A percentile compares a stretch with the other conserved stretches of the same genome.
These are phyloP conservation scores for Xylaria sp. DNA, from an alignment of 2,329 filamentous ascomycete species.

Conservation along the genomic window DNA sequence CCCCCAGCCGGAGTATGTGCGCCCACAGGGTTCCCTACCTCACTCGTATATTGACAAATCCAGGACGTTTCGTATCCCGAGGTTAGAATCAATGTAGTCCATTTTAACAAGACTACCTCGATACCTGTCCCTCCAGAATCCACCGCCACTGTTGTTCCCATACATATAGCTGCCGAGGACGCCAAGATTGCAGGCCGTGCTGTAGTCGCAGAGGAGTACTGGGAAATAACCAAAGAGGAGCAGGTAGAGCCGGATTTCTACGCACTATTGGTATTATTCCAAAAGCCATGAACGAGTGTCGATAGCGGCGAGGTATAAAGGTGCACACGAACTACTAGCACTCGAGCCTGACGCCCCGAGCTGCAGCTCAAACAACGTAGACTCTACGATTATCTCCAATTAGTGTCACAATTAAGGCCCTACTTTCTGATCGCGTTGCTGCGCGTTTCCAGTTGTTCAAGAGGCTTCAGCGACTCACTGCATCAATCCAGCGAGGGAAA, in stretches of 20 bases:
- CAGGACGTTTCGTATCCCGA: not conserved
- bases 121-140: constrained; percentile 15
- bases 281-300: not conserved
- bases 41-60: not conserved
- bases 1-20: constrained; percentile 12
- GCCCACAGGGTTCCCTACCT: not conserved
- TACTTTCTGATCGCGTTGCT: not conserved
- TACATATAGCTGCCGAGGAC: constrained; percentile 2
- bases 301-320: not conserved
- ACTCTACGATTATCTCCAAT: not conserved
- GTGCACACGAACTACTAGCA: not conserved
- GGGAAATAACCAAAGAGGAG: constrained; percentile 20
- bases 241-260: constrained; percentile 21
- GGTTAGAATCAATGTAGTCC: not conserved
- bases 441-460: not conserved
- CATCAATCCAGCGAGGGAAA: too few relatives aligned
- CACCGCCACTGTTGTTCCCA: constrained; percentile 5
- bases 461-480: too few relatives aligned
- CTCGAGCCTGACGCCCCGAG: not conserved
- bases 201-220: not conserved
- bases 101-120: constrained; percentile 1
- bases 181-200: constrained; percentile 6
- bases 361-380: not conserved
- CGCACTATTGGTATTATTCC: constrained; percentile 14
- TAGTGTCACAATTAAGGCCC: not conserved